A percentile compares a stretch with the other conserved stretches of the same genome.
These are phyloP conservation scores for Trichoderma sp. DNA, from an alignment of 2,329 filamentous ascomycete genomes.

Conservation along the genomic window DNA sequence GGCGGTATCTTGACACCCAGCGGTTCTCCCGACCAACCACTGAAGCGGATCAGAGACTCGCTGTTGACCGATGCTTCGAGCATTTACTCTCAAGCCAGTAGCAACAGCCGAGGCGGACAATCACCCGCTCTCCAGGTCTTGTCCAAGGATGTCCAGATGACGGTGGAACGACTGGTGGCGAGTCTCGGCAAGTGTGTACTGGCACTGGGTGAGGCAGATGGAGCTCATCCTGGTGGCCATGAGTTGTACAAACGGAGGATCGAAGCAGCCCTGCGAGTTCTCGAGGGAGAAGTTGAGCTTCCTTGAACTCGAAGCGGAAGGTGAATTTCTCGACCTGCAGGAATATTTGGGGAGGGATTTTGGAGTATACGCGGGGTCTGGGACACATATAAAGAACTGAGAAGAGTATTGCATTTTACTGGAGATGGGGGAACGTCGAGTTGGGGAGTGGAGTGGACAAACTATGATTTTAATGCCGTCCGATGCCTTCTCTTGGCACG, in stretches of 20 bases:
- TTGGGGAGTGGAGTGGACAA: neutral
- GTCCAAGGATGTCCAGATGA: conserved; percentile 55
- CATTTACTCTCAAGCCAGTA: conserved; percentile 38
- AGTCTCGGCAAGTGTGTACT: conserved; percentile 60
- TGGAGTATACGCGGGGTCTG: neutral
- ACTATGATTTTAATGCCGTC: conserved; percentile 16
- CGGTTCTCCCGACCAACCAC: conserved; percentile 49
- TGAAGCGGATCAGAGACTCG: conserved; percentile 47
- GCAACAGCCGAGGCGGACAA: conserved; percentile 28
- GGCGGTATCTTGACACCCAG: conserved; percentile 48
- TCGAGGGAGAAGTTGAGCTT: conserved; percentile 57
- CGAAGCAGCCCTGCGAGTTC: conserved; percentile 68
- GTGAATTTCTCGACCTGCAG: neutral
- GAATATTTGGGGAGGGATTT: neutral
- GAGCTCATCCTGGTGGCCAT: conserved; percentile 56
- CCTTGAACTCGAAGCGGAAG: neutral
- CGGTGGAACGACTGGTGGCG: conserved; percentile 59
- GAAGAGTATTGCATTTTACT: neutral
- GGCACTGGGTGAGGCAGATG: conserved; percentile 54
- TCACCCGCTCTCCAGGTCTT: conserved; percentile 48
- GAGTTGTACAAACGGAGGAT: conserved; percentile 68
- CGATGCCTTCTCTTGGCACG: neutral
- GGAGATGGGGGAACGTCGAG: neutral
- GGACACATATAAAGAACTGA: neutral
- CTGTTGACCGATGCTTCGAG: conserved; percentile 50